phyloP scores from a whole-genome alignment of 163 green algal genomes.

The Trebouxia gelatinosa region DNA sequence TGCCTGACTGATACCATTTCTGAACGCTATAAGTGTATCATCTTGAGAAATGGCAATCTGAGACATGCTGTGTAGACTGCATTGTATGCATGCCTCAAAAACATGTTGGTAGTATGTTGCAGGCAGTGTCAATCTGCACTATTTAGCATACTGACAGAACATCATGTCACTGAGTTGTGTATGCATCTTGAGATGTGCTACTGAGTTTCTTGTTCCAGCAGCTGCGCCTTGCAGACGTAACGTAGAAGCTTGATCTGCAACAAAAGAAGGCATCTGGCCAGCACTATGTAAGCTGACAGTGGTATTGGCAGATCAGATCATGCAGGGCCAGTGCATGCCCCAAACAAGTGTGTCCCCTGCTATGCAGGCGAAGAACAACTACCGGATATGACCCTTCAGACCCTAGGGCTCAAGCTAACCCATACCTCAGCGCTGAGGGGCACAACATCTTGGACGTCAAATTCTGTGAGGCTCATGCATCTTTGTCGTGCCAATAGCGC shows the following conservation, averaged over 20 bases:
- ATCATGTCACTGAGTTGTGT: too few species aligned
- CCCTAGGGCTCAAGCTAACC: constrained; percentile 53
- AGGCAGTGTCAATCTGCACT: too few species aligned
- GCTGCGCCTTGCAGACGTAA: too few species aligned
- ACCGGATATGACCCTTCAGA: constrained; percentile 13
- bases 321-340: too few species aligned
- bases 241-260: too few species aligned
- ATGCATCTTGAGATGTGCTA: too few species aligned
- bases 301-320: too few species aligned
- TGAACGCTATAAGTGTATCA: background rate
- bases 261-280: too few species aligned
- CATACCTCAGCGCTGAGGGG: constrained; percentile 59
- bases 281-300: too few species aligned
- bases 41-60: background rate
- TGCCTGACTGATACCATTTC: background rate
- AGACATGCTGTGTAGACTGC: background rate
- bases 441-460: constrained; percentile 69
- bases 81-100: background rate
- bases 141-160: too few species aligned
- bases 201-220: too few species aligned
- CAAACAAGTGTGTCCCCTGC: too few species aligned
- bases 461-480: constrained; percentile 51
- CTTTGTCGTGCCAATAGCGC: background rate
- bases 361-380: background rate
- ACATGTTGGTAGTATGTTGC: background rate